A percentile compares a stretch with the other conserved stretches of the same genome.
Conservation (phyloP, 371 early-diverging fungal genomes). For the Circinella umbellata region DNA sequence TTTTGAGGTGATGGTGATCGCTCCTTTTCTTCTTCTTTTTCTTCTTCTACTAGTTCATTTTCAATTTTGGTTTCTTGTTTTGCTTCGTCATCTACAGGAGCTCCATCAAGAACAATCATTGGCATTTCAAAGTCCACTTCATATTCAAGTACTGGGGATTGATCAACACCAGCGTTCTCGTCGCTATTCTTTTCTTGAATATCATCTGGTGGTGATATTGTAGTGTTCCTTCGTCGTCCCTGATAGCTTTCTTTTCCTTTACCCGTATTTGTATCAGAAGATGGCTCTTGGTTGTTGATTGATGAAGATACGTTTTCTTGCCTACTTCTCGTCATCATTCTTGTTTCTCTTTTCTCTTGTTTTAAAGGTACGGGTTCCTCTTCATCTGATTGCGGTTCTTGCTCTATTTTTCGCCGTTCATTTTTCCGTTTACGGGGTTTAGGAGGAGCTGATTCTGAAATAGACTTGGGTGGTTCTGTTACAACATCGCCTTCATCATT, state of each 20-base stretch:
- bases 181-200: background rate
- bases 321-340: background rate
- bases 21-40: background rate
- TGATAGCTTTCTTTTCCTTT: background rate
- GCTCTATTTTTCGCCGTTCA: too few relatives aligned
- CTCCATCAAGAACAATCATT: background rate
- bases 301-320: too few relatives aligned
- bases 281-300: background rate
- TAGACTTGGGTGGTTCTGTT: too few relatives aligned
- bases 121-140: background rate
- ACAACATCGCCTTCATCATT: too few relatives aligned
- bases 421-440: too few relatives aligned
- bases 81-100: background rate
- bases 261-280: background rate
- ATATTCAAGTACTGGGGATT: background rate
- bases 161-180: background rate
- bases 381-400: too few relatives aligned
- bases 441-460: too few relatives aligned
- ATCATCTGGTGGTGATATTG: background rate
- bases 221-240: background rate
- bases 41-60: too few relatives aligned
- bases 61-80: too few relatives aligned
- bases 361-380: too few relatives aligned
- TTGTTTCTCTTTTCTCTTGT: too few relatives aligned
- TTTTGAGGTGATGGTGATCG: background rate